Evolutionary conservation across 2,329 filamentous ascomycete genomes (phyloP), one percentile per base, ranked within the genome.

Genomic region (Cladophialophora immunda): DNA sequence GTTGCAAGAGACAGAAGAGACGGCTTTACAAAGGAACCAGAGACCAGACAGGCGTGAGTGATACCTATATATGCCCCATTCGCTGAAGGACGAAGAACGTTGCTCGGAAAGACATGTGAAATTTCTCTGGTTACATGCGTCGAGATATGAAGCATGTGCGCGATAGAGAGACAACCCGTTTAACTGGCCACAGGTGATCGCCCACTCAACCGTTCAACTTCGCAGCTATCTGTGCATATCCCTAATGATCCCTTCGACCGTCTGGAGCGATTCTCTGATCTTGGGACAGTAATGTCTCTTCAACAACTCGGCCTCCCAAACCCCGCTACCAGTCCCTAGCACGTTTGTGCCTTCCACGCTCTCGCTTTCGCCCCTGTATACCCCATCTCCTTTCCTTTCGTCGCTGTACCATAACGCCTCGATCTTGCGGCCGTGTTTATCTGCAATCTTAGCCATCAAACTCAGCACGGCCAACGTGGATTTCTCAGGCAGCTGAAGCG

Each of bases 251-350:
- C 91, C 92, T 76, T 93, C 90, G 76, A 94, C 81, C 53, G 85
- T 78, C 77, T 86, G 86, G 4, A 91, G 82, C 0, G 90, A 90
- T 74, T 97, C 92, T 71, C 92, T 85, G 1, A 99, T 91, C 75
- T 90, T 90, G 6, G 94, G 94, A 73, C 91, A 93, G 77, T 92
- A 99, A 81, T 99, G 95, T 72, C 87, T 85, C 76, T 90, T 85
- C 73, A 99, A 78, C 65, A 99, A 76, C 81, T 98, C 95, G 0
- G 92, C 93, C 77, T 98, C 95, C 95, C 94, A 99, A 0, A 96
- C 86, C 0, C 93, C 97, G 4, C 89, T 88, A 2, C 72, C 72
- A 2, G 68, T 68, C 0, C 94, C 92, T 79, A 95, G 97, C 0
- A 94, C 93, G 80, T 98, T 98, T 72, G 90, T 94, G 7, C 87